Evolutionary conservation across 2,329 filamentous ascomycete species (phyloP), one percentile per base, ranked within the genome.

Genomic region (Trichophyton benhamiae): DNA sequence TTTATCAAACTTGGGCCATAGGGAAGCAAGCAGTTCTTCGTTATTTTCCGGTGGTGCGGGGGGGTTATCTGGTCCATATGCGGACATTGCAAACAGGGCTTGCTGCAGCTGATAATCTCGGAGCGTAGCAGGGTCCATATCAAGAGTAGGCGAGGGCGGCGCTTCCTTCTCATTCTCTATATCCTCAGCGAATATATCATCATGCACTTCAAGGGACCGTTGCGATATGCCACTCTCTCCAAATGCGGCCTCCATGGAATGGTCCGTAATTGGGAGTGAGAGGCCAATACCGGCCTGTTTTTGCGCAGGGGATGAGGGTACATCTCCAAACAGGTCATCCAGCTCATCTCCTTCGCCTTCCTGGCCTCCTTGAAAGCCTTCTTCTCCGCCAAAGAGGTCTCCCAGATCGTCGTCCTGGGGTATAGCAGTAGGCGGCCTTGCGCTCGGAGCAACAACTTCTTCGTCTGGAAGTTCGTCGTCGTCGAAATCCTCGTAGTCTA

Each of bases 401-500:
- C 42, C 44, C 11, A 59, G 17, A 22, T 59, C 25, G 20, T 59
- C 68, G 78, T 79, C 71, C 80, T 80, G 46, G 17, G 46, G 33
- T 55, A 55, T 33, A 36, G 52, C 7, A 20, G 55, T 48, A 67
- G 82, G 81, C 3, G 75, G 77, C 65, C 13, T 66, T 58, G 60
- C 65, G n/a, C 55, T 60, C 15, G 62, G 42, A 22, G 62, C 25
- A 17, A 57, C 49, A 44, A 67, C 58, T 66, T 79, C 78, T 44
- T 94, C 89, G 5, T 94, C 89, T 9, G 90, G 87, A 6, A 96
- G 80, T 65, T 96, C 91, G 70, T 95, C 91, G 71, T 97, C 91
- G 66, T 87, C 87, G 64, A 97, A 91, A 70, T 96, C 89, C 71
- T 89, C 90, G 68, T 82, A 99, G 71, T 99, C 94, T 64, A 94